Conservation (phyloP, 306 rosid species). For the Prunus mongolica region DNA sequence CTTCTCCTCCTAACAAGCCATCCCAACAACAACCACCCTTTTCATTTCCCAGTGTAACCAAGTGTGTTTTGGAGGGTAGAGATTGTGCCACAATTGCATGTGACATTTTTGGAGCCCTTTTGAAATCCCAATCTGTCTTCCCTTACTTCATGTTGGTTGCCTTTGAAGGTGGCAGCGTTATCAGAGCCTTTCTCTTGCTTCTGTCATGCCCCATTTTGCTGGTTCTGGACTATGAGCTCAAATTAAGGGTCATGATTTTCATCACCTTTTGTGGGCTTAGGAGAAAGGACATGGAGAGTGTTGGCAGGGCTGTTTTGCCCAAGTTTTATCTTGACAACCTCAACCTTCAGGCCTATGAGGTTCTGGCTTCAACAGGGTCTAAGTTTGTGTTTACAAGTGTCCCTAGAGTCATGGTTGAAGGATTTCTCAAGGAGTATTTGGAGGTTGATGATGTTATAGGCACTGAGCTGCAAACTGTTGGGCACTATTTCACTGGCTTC, state of each 20-base stretch:
- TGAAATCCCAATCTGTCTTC: constrained; percentile 59
- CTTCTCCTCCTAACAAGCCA: constrained; percentile 19
- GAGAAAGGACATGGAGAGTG: constrained; percentile 49
- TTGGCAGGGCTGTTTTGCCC: constrained; percentile 64
- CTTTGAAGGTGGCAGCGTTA: constrained; percentile 81
- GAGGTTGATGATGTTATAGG: constrained; percentile 54
- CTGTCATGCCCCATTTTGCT: constrained; percentile 58
- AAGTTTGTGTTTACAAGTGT: constrained; percentile 61
- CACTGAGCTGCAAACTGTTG: constrained; percentile 63
- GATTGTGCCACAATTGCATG: constrained; percentile 44
- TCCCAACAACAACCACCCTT: constrained; percentile 26
- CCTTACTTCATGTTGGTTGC: constrained; percentile 91
- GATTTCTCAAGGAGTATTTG: constrained; percentile 68
- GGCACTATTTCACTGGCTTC: constrained; percentile 61
- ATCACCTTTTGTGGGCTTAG: constrained; percentile 63
- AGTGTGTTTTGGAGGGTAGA: constrained; percentile 48
- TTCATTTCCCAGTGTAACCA: constrained; percentile 44
- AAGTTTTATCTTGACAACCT: constrained; percentile 83
- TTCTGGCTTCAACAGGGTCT: constrained; percentile 45
- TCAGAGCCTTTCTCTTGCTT: constrained; percentile 64
- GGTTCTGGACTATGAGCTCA: constrained; percentile 46
- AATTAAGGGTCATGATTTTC: constrained; percentile 57
- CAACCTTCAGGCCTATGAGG: constrained; percentile 49
- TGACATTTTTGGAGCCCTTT: constrained; percentile 51
- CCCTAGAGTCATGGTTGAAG: constrained; percentile 83